Evolutionary conservation across 495 filamentous ascomycete genomes (phyloP).

Genomic region (Penicillium antarcticum): DNA sequence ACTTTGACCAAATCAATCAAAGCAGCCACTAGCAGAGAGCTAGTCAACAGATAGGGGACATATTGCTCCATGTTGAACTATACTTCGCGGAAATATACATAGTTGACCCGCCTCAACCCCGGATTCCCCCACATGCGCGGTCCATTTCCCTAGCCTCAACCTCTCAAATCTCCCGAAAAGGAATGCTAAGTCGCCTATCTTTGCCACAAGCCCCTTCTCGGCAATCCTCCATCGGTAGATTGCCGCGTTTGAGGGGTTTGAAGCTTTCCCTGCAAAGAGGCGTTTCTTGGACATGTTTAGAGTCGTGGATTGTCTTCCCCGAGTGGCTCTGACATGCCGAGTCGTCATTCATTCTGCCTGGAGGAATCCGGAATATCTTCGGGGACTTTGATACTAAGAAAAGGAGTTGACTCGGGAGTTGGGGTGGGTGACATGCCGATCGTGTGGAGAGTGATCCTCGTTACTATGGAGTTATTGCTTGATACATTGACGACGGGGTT

Average conservation of each 20-base stretch:
- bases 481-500: no score
- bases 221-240: constrained; percentile 8
- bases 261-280: neutral
- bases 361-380: no score
- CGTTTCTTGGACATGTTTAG: neutral
- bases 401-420: no score
- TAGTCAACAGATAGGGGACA: neutral
- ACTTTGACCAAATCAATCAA: neutral
- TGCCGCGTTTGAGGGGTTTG: neutral
- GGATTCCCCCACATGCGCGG: constrained; percentile 10
- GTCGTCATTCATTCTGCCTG: no score
- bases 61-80: neutral
- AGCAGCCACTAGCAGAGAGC: neutral
- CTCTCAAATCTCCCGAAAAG: neutral
- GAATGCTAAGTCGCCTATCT: constrained; percentile 2
- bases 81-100: no score
- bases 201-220: constrained; percentile 8
- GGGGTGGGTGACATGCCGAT: no score
- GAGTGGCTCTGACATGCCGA: no score
- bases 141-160: neutral
- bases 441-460: no score
- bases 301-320: no score
- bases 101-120: constrained; percentile 10
- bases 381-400: no score
- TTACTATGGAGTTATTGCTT: no score